Conservation (phyloP, 2,329 filamentous ascomycete species). For the Aschersonia sp. region DNA sequence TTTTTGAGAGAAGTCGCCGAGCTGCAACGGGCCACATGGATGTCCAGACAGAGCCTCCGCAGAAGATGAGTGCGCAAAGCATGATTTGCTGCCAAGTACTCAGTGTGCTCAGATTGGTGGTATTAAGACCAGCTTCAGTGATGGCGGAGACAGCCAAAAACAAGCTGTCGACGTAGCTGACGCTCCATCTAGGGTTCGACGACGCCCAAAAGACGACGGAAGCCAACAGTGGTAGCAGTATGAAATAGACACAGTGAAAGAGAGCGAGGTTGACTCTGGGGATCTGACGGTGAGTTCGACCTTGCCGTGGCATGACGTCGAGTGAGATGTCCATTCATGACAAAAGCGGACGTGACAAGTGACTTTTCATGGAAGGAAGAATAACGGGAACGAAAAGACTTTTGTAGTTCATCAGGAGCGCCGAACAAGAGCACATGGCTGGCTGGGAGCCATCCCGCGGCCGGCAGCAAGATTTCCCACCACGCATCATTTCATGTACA, state of each 20-base stretch:
- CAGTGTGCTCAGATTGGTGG: constrained; percentile 46
- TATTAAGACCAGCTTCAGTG: constrained; percentile 54
- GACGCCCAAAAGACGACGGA: constrained; percentile 48
- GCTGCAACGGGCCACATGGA: constrained; percentile 49
- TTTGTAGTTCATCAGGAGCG: no score
- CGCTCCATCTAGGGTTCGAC: constrained; percentile 32
- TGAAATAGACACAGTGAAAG: constrained; percentile 54
- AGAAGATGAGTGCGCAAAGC: constrained; percentile 48
- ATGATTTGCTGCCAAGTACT: constrained; percentile 56
- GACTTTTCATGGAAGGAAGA: no score
- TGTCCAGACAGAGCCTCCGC: constrained; percentile 54
- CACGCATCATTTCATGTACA: no score
- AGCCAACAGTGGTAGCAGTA: constrained; percentile 35
- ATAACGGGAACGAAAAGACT: no score
- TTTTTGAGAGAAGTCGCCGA: constrained; percentile 47
- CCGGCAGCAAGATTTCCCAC: no score
- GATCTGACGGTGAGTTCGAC: constrained; percentile 5
- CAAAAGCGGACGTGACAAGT: no score
- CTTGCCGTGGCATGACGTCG: background rate
- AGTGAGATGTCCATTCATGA: no score
- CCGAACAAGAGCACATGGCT: no score
- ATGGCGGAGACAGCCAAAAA: constrained; percentile 54
- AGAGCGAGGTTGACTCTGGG: constrained; percentile 46
- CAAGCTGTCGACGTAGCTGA: constrained; percentile 49
- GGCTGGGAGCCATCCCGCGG: no score